Conservation (phyloP, 2,329 filamentous ascomycete genomes). For the Juglanconis oblonga region DNA sequence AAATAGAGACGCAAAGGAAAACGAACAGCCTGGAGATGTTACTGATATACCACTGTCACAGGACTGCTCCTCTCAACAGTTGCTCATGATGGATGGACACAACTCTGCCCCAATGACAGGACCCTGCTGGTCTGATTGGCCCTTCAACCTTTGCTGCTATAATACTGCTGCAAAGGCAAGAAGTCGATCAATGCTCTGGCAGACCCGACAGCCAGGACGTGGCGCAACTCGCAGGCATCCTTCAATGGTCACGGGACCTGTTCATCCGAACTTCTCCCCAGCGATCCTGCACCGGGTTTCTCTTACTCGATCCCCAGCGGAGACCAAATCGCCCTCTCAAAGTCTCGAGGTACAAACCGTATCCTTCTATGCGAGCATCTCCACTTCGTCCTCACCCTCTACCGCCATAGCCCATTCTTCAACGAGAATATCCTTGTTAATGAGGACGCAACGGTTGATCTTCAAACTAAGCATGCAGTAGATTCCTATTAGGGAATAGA, state of each 20-base stretch:
- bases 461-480: not conserved
- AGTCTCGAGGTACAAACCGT: slow-evolving; percentile 5
- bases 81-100: too few relatives aligned
- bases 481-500: slow-evolving; percentile 2
- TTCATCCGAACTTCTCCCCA: not conserved
- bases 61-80: too few relatives aligned
- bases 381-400: not conserved
- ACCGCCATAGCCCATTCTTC: not conserved
- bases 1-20: not conserved
- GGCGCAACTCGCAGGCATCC: not conserved
- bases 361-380: slow-evolving; percentile 4
- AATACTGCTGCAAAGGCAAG: not conserved
- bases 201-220: not conserved
- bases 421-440: not conserved
- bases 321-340: not conserved
- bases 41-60: too few relatives aligned
- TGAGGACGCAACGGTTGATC: not conserved
- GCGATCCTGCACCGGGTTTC: not conserved
- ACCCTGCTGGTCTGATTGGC: too few relatives aligned
- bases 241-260: not conserved
- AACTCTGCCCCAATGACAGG: too few relatives aligned
- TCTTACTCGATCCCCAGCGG: not conserved
- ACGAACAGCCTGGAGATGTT: too few relatives aligned
- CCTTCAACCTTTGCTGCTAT: too few relatives aligned
- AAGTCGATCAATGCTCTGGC: not conserved